Base-by-base conservation (phyloP, 257 asterid species). In the Anisodus tanguticus region DNA sequence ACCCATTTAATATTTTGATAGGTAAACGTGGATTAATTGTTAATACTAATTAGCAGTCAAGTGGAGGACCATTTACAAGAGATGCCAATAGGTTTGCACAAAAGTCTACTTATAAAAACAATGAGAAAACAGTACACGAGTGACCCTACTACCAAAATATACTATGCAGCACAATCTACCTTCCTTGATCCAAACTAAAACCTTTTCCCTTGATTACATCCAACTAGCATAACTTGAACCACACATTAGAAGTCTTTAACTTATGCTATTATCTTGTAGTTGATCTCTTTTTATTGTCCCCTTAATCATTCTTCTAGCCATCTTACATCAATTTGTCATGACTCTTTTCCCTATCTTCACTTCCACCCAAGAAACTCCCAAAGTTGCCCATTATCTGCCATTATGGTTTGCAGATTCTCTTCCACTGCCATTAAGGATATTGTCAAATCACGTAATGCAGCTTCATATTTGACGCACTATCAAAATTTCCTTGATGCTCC, bases 141-240 rank as follows among this genome's bases (percentile, higher is more conserved):
- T 51, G 45, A 76, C 26, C 80, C 57, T 10, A 49, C 37, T n/a
- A 45, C 80, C 62, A 26, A 51, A 26, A 12, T 2, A 51, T 13
- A 76, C 2, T 6, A 12, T 26, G 1, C 62, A 51, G 13, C 63
- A 76, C 19, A 19, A 49, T 49, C 80, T 47, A 19, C 9, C 55
- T 74, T 74, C 58, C 60, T 74, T 16, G 43, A 72, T 72, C 58
- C n/a, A 45, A 45, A 9, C 16, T 71, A 72, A 71, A 71, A 45
- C 39, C 5, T 19, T 72, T 71, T 43, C 37, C 58, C 80, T 47
- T 9, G 59, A 26, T 49, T 37, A 68, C 77, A 19, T 72, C 58
- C 60, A 0, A 47, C 80, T 47, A 1, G 41, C 80, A 74, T 74
- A 74, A 74, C 5, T n/a, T 19, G 22, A 76, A 51, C 81, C 80